Evolutionary conservation across 2,329 filamentous ascomycete species (phyloP).

Genomic region (Calonectria montana): DNA sequence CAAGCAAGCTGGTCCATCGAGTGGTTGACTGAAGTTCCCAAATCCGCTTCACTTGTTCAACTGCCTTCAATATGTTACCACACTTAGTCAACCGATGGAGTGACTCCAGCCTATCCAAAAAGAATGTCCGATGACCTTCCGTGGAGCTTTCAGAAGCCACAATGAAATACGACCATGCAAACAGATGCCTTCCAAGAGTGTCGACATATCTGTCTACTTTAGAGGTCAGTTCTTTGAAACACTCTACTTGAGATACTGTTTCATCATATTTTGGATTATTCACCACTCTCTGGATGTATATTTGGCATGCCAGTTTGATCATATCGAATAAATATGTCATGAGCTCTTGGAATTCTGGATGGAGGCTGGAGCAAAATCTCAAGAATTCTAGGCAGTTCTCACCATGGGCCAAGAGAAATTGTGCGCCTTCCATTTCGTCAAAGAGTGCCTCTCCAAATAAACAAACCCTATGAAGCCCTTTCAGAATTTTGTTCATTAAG

Average conservation of each 20-base stretch:
- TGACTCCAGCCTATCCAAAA: background rate
- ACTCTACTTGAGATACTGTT: constrained; percentile 2
- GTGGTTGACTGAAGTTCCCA: constrained; percentile 16
- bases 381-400: constrained; percentile 20
- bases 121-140: constrained; percentile 1
- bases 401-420: constrained; percentile 15
- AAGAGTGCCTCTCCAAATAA: constrained; percentile 21
- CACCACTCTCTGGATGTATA: constrained; percentile 14
- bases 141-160: constrained; percentile 18
- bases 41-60: constrained; percentile 7
- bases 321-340: constrained; percentile 22
- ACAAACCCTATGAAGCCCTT: background rate
- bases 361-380: constrained; percentile 14
- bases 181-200: constrained; percentile 13
- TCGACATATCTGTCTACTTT: constrained; percentile 13
- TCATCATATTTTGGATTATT: constrained; percentile 3
- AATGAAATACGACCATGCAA: constrained; percentile 24
- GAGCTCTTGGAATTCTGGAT: constrained; percentile 17
- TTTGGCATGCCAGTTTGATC: constrained; percentile 17
- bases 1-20: constrained; percentile 16
- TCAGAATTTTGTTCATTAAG: background rate
- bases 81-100: constrained; percentile 3
- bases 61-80: constrained; percentile 8
- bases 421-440: constrained; percentile 7
- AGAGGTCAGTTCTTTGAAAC: constrained; percentile 5